Conservation (phyloP, 495 filamentous ascomycete genomes). For the Apiosordaria backusii region DNA sequence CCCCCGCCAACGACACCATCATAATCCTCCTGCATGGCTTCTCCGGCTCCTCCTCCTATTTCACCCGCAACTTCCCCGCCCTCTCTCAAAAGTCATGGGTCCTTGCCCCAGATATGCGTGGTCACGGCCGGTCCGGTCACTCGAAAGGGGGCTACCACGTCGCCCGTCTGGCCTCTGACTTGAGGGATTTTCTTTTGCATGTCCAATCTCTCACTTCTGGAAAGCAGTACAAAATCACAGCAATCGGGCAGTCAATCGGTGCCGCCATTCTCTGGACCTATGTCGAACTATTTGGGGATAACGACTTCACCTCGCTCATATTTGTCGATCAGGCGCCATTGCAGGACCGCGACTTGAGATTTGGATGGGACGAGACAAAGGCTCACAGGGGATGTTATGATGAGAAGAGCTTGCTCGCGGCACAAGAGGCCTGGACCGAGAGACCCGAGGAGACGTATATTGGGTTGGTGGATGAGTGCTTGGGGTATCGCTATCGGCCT, state of each 20-base stretch:
- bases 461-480: constrained; percentile 38
- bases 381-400: constrained; percentile 39
- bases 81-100: constrained; percentile 30
- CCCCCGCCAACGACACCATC: constrained; percentile 14
- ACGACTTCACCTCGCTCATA: constrained; percentile 33
- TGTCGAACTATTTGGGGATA: constrained; percentile 37
- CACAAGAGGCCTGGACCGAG: constrained; percentile 36
- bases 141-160: constrained; percentile 43
- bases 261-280: constrained; percentile 47
- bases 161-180: constrained; percentile 41
- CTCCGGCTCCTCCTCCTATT: constrained; percentile 43
- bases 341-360: constrained; percentile 36
- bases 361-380: constrained; percentile 30
- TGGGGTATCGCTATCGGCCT: constrained; percentile 37
- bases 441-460: constrained; percentile 26
- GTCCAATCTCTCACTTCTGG: constrained; percentile 10
- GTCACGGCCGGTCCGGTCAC: constrained; percentile 39
- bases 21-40: constrained; percentile 46
- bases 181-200: constrained; percentile 35
- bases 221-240: constrained; percentile 19
- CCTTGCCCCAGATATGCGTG: constrained; percentile 43
- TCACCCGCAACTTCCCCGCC: constrained; percentile 35
- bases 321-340: constrained; percentile 49
- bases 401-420: constrained; percentile 31
- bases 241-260: constrained; percentile 45